phyloP scores from a whole-genome alignment of 352 stramenopile species.

The Phytophthora uliginosa region DNA sequence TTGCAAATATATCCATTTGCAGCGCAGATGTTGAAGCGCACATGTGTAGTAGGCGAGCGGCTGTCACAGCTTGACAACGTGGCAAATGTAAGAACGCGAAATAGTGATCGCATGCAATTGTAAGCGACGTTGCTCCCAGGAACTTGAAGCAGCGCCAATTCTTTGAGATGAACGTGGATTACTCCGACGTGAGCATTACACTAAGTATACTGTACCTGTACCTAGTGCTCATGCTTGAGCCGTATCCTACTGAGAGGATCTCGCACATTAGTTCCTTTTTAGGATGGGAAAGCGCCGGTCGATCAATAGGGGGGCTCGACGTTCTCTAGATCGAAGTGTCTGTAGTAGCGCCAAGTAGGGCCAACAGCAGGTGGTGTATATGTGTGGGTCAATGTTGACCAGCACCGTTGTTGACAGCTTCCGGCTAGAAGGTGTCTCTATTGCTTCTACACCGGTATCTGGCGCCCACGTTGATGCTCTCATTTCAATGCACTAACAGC shows the following conservation, averaged over 20 bases:
- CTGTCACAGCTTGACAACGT: constrained; percentile 13
- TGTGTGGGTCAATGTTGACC: constrained; percentile 25
- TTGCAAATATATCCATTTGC: constrained; percentile 12
- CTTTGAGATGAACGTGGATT: neutral
- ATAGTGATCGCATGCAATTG: neutral
- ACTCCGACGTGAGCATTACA: neutral
- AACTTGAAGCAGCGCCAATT: neutral
- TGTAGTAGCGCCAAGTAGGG: neutral
- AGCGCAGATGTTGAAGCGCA: constrained; percentile 20
- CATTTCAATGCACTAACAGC: neutral
- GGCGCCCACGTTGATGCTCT: neutral
- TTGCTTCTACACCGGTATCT: neutral
- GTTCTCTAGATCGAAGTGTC: neutral
- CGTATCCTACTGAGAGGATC: neutral
- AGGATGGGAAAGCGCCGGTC: neutral
- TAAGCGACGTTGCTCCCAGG: neutral
- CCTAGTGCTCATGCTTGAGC: neutral
- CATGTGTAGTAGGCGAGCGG: constrained; percentile 16
- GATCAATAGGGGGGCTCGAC: neutral
- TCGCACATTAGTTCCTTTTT: neutral
- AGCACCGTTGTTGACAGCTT: constrained; percentile 7
- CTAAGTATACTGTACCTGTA: neutral
- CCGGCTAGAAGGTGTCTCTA: constrained; percentile 8
- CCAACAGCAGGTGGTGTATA: constrained; percentile 7
- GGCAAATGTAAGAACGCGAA: constrained; percentile 8